These are phyloP conservation scores for Alternaria triticimaculans DNA, from an alignment of 2,329 filamentous ascomycete species.

Conservation along the genomic window DNA sequence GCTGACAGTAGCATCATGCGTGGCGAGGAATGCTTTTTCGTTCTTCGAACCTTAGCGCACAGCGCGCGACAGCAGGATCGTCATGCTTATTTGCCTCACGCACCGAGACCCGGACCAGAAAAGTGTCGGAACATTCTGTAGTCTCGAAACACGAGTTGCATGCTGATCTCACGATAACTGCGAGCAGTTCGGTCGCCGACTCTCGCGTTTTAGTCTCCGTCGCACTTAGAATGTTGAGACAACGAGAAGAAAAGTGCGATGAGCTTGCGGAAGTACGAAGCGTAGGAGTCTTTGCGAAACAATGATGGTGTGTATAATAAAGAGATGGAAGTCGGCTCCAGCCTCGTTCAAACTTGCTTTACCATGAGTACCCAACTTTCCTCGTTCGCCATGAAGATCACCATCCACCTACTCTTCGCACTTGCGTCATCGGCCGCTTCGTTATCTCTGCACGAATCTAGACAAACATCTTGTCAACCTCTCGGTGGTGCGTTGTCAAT, in stretches of 20 bases:
- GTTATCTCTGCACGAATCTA: background rate
- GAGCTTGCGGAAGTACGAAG: background rate
- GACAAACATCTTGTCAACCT: background rate
- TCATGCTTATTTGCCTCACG: background rate
- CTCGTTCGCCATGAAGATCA: background rate
- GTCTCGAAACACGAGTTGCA: background rate
- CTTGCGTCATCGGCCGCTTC: background rate
- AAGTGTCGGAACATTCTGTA: background rate
- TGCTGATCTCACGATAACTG: background rate
- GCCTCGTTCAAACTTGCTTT: background rate
- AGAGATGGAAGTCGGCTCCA: background rate
- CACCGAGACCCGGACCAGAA: background rate
- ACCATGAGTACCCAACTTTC: background rate
- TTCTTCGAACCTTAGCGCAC: background rate
- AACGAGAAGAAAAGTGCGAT: background rate
- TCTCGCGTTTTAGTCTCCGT: background rate
- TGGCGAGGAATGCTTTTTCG: background rate
- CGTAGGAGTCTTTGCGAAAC: background rate
- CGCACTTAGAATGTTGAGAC: background rate
- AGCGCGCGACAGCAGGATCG: background rate
- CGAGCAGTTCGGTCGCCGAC: background rate
- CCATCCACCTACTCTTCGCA: background rate
- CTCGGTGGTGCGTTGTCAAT: background rate
- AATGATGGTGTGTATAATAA: background rate
- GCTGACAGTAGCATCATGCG: background rate